Conservation (phyloP, 768 basidiomycete species). For the Hypholoma fasciculare region DNA sequence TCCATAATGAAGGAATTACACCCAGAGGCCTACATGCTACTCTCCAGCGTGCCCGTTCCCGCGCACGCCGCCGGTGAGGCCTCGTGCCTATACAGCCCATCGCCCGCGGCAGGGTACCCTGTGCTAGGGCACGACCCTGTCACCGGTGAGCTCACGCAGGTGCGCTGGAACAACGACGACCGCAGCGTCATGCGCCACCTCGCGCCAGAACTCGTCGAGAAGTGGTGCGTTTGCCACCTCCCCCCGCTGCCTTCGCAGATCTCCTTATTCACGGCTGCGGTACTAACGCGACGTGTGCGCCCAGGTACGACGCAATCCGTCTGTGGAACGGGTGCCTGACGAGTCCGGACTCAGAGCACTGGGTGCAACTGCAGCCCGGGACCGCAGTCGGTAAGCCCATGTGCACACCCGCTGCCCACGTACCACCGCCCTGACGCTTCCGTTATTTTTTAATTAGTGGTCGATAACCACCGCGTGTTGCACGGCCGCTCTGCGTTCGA, state of each 20-base stretch:
- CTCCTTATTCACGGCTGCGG: too few relatives aligned
- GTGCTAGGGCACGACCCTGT: conserved; percentile 65
- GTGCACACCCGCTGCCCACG: not conserved
- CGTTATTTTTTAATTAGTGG: conserved; percentile 43
- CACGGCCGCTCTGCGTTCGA: conserved; percentile 93
- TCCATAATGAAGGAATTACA: conserved; percentile 71
- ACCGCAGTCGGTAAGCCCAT: conserved; percentile 73
- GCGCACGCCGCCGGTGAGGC: conserved; percentile 89
- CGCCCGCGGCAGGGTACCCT: conserved; percentile 63
- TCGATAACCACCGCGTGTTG: conserved; percentile 92
- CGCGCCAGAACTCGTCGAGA: conserved; percentile 60
- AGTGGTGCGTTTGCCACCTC: conserved; percentile 51
- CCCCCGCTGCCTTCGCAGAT: too few relatives aligned
- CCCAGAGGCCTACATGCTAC: conserved; percentile 67
- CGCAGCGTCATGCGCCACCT: conserved; percentile 76
- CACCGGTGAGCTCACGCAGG: conserved; percentile 65
- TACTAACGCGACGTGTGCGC: not conserved
- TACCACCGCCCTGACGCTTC: not conserved
- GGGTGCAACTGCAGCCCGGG: conserved; percentile 87
- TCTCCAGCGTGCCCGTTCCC: conserved; percentile 69
- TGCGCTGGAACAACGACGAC: conserved; percentile 96
- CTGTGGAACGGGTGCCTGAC: conserved; percentile 76
- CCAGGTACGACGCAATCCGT: conserved; percentile 79
- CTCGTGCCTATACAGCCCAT: conserved; percentile 53
- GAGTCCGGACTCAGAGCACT: conserved; percentile 84